These are phyloP conservation scores for Neurospora sp. DNA, from an alignment of 495 filamentous ascomycete genomes.

Conservation along the genomic window DNA sequence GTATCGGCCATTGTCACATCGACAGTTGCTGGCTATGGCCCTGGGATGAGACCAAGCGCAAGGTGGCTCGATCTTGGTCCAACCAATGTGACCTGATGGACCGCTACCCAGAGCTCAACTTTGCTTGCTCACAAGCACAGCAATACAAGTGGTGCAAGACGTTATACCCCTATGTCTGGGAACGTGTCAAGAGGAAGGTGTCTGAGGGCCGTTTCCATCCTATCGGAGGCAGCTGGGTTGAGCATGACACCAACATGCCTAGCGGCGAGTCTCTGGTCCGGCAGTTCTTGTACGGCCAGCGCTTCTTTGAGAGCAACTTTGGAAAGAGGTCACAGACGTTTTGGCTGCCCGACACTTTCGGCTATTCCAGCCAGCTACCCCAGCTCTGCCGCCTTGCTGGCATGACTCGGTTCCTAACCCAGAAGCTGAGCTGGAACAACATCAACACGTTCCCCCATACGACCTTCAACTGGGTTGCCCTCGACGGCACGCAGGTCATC, in stretches of 20 bases:
- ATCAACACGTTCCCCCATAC: conserved; percentile 99
- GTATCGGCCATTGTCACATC: conserved; percentile 93
- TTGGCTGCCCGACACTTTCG: conserved; percentile 97
- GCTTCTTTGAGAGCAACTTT: conserved; percentile 90
- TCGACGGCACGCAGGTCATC: conserved; percentile 91
- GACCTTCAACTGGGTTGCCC: conserved; percentile 93
- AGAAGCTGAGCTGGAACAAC: conserved; percentile 90
- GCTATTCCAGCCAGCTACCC: conserved; percentile 88
- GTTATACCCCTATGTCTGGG: conserved; percentile 76
- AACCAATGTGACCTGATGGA: conserved; percentile 93
- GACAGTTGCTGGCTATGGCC: conserved; percentile 98
- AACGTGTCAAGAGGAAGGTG: conserved; percentile 83
- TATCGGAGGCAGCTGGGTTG: conserved; percentile 96
- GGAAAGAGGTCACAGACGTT: conserved; percentile 83
- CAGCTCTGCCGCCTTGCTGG: conserved; percentile 85
- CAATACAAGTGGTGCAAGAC: conserved; percentile 96
- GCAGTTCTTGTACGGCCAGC: conserved; percentile 92
- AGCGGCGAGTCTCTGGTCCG: conserved; percentile 88
- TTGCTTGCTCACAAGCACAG: conserved; percentile 85
- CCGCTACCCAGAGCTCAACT: conserved; percentile 86
- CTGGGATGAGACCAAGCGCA: conserved; percentile 96
- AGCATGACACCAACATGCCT: conserved; percentile 96
- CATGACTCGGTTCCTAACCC: conserved; percentile 93
- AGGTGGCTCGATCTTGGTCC: conserved; percentile 91
- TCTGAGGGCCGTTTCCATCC: conserved; percentile 86